Evolutionary conservation across 306 rosid species (phyloP).

Genomic region (Hylodesmum podocarpum): DNA sequence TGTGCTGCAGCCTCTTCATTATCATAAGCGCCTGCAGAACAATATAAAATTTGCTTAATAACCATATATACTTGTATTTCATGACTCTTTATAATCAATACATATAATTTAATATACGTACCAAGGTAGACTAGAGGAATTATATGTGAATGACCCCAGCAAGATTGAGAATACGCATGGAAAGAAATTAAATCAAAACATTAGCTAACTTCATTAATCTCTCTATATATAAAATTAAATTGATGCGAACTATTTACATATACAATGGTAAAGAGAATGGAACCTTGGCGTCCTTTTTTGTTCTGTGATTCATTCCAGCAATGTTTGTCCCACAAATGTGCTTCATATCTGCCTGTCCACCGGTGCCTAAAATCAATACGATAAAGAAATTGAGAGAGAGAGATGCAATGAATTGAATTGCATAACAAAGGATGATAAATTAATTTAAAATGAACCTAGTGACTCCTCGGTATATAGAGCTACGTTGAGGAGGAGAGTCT

Average conservation of each 20-base stretch:
- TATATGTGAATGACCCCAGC: constrained; percentile 2
- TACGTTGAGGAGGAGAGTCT: constrained; percentile 9
- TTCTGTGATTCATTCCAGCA: constrained; percentile 4
- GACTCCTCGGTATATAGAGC: constrained; percentile 16
- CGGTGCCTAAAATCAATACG: background rate
- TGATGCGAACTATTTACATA: background rate
- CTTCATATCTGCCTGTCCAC: background rate
- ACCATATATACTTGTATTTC: background rate
- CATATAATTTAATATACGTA: constrained; percentile 27
- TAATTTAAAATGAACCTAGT: background rate
- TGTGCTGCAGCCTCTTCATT: constrained; percentile 2
- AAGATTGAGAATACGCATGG: constrained; percentile 18
- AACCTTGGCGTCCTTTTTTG: constrained; percentile 10
- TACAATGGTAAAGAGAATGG: background rate
- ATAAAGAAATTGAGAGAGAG: background rate
- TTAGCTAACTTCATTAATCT: background rate
- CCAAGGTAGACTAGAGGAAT: constrained; percentile 71
- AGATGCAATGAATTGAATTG: background rate
- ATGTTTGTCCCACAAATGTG: constrained; percentile 8
- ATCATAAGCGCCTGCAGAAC: background rate
- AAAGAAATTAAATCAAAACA: background rate
- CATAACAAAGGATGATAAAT: background rate
- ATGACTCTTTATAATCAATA: background rate
- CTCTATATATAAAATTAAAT: background rate
- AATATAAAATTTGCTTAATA: background rate